These are phyloP conservation scores for Candida rishiriensis DNA, from an alignment of 805 yeast species.

Conservation along the genomic window DNA sequence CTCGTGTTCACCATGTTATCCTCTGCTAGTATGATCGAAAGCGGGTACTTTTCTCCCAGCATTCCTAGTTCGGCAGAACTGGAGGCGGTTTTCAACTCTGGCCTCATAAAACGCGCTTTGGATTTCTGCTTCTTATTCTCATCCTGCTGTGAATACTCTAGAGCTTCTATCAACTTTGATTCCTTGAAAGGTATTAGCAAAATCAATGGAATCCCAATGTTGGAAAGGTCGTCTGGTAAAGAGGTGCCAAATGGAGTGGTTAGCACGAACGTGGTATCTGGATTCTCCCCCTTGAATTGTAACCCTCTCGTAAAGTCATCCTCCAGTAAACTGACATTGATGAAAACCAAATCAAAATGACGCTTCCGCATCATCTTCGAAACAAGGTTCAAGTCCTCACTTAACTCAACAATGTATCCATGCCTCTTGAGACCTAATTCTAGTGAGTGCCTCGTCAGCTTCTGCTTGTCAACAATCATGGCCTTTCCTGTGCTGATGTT, in stretches of 20 bases:
- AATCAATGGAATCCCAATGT: constrained; percentile 5
- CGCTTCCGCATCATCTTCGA: neutral
- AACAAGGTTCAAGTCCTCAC: neutral
- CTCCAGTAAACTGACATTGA: neutral
- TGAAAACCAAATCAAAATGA: neutral
- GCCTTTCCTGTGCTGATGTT: constrained; percentile 17
- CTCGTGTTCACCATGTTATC: constrained; percentile 48
- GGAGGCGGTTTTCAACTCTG: neutral
- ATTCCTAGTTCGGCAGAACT: neutral
- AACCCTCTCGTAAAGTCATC: neutral
- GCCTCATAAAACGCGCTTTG: too few species aligned
- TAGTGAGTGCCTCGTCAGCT: constrained; percentile 31
- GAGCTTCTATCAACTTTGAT: constrained; percentile 11
- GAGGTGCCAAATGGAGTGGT: constrained; percentile 14
- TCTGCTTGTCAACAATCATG: constrained; percentile 31
- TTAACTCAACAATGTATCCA: constrained; percentile 17
- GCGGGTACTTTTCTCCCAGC: constrained; percentile 37
- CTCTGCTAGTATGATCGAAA: constrained; percentile 49
- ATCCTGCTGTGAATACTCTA: constrained; percentile 5
- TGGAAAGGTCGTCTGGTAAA: constrained; percentile 1
- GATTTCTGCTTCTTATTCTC: neutral
- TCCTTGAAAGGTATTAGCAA: constrained; percentile 19
- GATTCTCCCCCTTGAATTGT: neutral
- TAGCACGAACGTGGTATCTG: constrained; percentile 5
- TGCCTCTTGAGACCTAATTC: constrained; percentile 30